Base-by-base conservation (phyloP, 495 filamentous ascomycete species). In the Glutinoglossum americanum region DNA sequence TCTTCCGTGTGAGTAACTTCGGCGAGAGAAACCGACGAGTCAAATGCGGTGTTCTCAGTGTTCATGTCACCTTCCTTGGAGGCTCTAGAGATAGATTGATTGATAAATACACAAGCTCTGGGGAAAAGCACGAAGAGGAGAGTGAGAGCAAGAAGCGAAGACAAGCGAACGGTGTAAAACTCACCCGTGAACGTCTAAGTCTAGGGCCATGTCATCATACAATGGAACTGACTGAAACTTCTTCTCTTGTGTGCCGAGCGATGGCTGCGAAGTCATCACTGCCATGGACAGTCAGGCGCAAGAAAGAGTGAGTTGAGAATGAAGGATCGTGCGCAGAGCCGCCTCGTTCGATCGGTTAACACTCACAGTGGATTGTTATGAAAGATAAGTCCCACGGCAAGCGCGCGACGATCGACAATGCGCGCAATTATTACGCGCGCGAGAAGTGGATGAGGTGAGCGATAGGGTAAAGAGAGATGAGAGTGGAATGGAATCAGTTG, bases 191-290 rank as follows among this genome's bases (percentile, higher is more conserved):
- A 71, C 66, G 21, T 73, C 69, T 35, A 62, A 41, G 59, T 71
- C 67, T 37, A 76, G 54, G 54, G 72, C 67, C 69, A 73, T 71
- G 61, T 69, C 67, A 60, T 74, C 72, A 54, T 66, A 64, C 55
- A 69, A 63, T 60, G 67, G 64, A 64, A 70, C 67, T 37, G 72
- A 64, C 60, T 65, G 65, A 21, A 68, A 65, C 67, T 76, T 80
- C 56, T 71, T 69, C 60, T 74, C 71, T 44, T 74, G 66, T 58
- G 70, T 61, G 61, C 67, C 63, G 47, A 64, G 73, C 57, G 71
- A 62, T 25, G 71, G 67, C 41, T 69, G 70, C 56, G 77, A 72
- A n/a, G 75, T 71, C 76, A 81, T 80, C 56, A 73, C 69, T 68
- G 72, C 71, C 73, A 78, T 71, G 58, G 63, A 58, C 58, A 55